A percentile compares a stretch with the other conserved stretches of the same genome.
phyloP scores from a whole-genome alignment of 768 basidiomycete species.

The Suillus alpinus region DNA sequence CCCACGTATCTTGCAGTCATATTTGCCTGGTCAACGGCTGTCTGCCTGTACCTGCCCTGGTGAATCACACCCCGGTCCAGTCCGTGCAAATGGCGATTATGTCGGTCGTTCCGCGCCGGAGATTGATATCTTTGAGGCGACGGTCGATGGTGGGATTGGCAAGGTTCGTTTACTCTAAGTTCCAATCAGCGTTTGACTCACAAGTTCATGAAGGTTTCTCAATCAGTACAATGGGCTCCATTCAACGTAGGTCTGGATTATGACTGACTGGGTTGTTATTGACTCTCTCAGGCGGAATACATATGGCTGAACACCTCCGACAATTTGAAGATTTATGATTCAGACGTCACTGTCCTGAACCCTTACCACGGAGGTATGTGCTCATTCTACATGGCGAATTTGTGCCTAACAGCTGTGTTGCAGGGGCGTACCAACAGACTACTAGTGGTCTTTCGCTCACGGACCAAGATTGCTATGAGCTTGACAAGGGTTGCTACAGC shows the following conservation, averaged over 20 bases:
- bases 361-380: constrained; percentile 42
- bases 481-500: constrained; percentile 38
- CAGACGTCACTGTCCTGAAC: constrained; percentile 36
- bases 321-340: constrained; percentile 36
- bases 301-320: constrained; percentile 34
- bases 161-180: constrained; percentile 29
- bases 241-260: constrained; percentile 25
- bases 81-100: constrained; percentile 44
- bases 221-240: constrained; percentile 48
- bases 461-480: constrained; percentile 46
- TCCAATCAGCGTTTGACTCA: constrained; percentile 2
- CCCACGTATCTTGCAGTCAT: constrained; percentile 29
- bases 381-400: constrained; percentile 25
- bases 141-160: constrained; percentile 25
- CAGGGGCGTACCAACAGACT: constrained; percentile 39
- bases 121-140: constrained; percentile 59
- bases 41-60: constrained; percentile 56
- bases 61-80: constrained; percentile 59
- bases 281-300: constrained; percentile 39
- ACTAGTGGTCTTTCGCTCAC: constrained; percentile 34
- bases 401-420: not conserved
- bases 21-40: constrained; percentile 54
- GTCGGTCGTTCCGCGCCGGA: constrained; percentile 57
- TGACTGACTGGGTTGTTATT: not conserved
- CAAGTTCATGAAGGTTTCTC: constrained; percentile 41